phyloP scores from a whole-genome alignment of 768 basidiomycete species.

The Russula virescens region DNA sequence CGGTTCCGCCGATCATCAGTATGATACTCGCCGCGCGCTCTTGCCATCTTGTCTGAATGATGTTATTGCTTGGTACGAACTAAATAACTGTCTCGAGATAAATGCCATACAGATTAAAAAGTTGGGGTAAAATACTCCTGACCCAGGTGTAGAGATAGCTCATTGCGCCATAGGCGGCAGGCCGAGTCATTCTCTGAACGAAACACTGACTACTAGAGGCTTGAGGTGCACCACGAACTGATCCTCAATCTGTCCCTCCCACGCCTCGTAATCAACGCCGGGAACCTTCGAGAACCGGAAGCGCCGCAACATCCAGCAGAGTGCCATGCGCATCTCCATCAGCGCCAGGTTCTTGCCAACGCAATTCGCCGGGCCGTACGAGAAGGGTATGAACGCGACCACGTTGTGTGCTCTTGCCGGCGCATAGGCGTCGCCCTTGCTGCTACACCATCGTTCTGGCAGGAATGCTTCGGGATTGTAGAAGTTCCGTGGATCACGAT shows the following conservation, averaged over 20 bases:
- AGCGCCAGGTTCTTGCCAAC: slow-evolving; percentile 40
- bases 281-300: slow-evolving; percentile 29
- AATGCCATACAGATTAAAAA: too few relatives aligned
- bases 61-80: too few relatives aligned
- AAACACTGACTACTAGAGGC: background rate
- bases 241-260: slow-evolving; percentile 13
- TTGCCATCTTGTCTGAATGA: too few relatives aligned
- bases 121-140: too few relatives aligned
- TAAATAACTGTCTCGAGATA: too few relatives aligned
- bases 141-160: too few relatives aligned
- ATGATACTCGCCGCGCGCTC: too few relatives aligned
- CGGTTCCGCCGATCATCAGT: too few relatives aligned
- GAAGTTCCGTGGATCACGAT: slow-evolving; percentile 19
- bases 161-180: too few relatives aligned
- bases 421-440: background rate
- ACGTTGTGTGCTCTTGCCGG: slow-evolving; percentile 25
- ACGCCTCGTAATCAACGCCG: slow-evolving; percentile 2
- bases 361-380: slow-evolving; percentile 39
- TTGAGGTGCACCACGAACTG: slow-evolving; percentile 15
- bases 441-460: slow-evolving; percentile 18
- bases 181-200: slow-evolving; percentile 5
- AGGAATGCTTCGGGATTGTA: slow-evolving; percentile 17
- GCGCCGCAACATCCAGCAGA: slow-evolving; percentile 34
- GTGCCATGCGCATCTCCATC: slow-evolving; percentile 38
- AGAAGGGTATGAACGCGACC: slow-evolving; percentile 40